Base-by-base conservation (phyloP, 1,284 basidiomycete species). In the Malassezia obtusa region DNA sequence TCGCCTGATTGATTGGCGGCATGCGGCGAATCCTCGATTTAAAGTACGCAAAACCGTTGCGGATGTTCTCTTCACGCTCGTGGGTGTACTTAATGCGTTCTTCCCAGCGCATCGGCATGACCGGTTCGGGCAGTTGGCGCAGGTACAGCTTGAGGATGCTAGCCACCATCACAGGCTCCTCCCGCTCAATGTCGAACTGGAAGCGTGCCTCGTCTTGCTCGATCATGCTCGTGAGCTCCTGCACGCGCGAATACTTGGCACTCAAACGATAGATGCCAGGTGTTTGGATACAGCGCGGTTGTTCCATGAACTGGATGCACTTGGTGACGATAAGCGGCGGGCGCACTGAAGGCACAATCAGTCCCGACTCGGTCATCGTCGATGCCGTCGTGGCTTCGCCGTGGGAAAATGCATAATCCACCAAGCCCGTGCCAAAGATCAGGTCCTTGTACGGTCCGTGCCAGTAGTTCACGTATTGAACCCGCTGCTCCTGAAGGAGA, bases 131-230 rank as follows among this genome's bases (percentile, higher is more conserved):
- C 2, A 98, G 78, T 68, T 91, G 88, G 28, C 92, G 84, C 33
- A 99, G 79, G 77, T 89, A 91, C 36, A 86, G 77, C 84, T 98
- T 96, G 52, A 99, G 77, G 43, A 98, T 79, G 0, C 88, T 89
- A 4, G 88, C 82, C n/a, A 95, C 85, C 10, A 85, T 86, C 67
- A 84, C 87, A 0, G 91, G 80, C 69, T 98, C 94, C 65, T 94
- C 87, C 40, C 81, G 81, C 6, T 80, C 76, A 11, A 79, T 77
- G 38, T 83, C 81, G 69, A 98, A 92, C 50, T 80, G 76, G 75
- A 96, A 96, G 4, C 78, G 77, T n/a, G 79, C 76, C 76, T 96
- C 94, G 71, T 94, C 85, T 62, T 83, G 83, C 75, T 98, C 92
- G 54, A 95, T 84, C 63, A 84, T 84, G 63, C 88, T 86, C 65